Percentiles rank a stretch among this genome's conserved stretches.
These are phyloP conservation scores for Lasiodiplodia sp. DNA, from an alignment of 2,329 filamentous ascomycete species.

Conservation along the genomic window DNA sequence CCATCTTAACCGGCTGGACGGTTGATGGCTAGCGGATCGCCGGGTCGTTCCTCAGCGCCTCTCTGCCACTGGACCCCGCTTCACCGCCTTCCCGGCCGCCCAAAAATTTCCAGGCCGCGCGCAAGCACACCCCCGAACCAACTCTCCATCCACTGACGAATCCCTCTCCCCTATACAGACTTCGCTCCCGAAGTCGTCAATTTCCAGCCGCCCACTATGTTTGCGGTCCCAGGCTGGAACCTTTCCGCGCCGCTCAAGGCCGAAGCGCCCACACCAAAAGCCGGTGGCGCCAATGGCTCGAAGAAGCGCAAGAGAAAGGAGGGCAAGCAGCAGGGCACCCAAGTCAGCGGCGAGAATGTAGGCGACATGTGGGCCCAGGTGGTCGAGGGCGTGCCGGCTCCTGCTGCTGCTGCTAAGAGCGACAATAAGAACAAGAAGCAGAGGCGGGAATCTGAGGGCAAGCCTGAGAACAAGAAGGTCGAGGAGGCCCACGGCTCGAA, in stretches of 20 bases:
- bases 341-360: slow-evolving; percentile 73
- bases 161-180: neutral
- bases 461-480: slow-evolving; percentile 34
- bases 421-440: slow-evolving; percentile 36
- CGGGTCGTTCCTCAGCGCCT: too few relatives aligned
- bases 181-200: neutral
- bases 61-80: too few relatives aligned
- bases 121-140: neutral
- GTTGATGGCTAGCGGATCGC: too few relatives aligned
- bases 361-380: slow-evolving; percentile 80
- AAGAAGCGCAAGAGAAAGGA: slow-evolving; percentile 63
- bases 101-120: neutral
- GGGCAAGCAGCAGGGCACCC: slow-evolving; percentile 63
- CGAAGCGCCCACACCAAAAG: slow-evolving; percentile 59
- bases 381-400: slow-evolving; percentile 66
- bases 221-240: slow-evolving; percentile 92
- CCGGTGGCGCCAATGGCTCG: slow-evolving; percentile 40
- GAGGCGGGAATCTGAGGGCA: slow-evolving; percentile 32
- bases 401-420: slow-evolving; percentile 38
- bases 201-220: slow-evolving; percentile 66
- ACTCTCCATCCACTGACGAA: neutral
- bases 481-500: slow-evolving; percentile 9
- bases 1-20: too few relatives aligned
- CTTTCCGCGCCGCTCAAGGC: slow-evolving; percentile 77
- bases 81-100: neutral